Evolutionary conservation across 169 alveolate species (phyloP), one percentile per base, ranked within the genome.

Genomic region (Eimeria acervulina): DNA sequence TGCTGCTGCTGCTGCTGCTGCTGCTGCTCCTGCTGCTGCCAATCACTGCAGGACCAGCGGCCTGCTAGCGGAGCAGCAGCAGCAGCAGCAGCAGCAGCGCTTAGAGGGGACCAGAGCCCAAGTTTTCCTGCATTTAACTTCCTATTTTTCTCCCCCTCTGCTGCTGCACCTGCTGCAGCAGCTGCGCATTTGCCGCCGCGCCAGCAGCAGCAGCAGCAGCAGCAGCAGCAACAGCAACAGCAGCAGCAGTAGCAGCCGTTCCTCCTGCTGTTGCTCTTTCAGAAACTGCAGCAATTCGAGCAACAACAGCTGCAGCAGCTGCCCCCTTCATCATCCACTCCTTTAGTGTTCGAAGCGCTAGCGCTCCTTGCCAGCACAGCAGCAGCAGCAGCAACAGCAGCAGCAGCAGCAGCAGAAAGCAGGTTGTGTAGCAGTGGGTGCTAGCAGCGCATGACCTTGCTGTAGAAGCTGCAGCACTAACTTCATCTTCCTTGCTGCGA

Each of bases 41-140:
- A n/a, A n/a, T 38, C 89, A 44, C 42, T 42, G 89, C 89, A 78
- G 89, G 89, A 78, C 89, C 59, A 78, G 89, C 89, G 89, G 89
- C 89, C 89, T 78, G 89, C 89, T 78, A 42, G 63, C 61, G 61
- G 68, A 72, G 83, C 83, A 72, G 83, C 51, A 72, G 83, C 83
- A 72, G 83, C 83, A 31, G 31, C 83, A 36, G 83, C 83, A 36
- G 83, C 83, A 36, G 83, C 83, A 72, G 83, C 83, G 59, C 59
- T 51, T 51, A 17, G 7, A 33, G 21, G 21, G 38, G 0, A 1
- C 36, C 17, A 26, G 36, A 19, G 33, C 51, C 83, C 31, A 33
- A 72, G 83, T 72, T 38, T 36, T 72, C 83, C 83, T 33, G 28
- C 28, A 8, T 72, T 13, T 33, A 15, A 7, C 83, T 72, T 23